phyloP scores from a whole-genome alignment of 257 asterid species.

The Capsicum rhomboideum region DNA sequence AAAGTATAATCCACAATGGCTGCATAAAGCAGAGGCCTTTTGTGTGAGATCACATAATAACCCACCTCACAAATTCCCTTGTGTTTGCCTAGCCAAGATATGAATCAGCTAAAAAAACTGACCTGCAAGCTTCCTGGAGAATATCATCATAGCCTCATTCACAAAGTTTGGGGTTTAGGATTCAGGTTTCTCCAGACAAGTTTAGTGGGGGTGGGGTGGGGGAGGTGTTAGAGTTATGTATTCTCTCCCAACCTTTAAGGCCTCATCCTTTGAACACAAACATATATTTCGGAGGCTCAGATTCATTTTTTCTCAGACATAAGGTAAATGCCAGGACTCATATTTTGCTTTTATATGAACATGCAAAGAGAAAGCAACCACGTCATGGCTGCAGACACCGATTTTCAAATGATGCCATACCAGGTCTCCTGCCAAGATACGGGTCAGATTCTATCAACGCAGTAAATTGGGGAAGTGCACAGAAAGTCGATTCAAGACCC shows the following conservation, averaged over 20 bases:
- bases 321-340: neutral
- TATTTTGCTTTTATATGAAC: neutral
- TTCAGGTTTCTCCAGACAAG: neutral
- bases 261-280: neutral
- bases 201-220: neutral
- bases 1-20: neutral
- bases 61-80: neutral
- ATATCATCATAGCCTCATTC: slow-evolving; percentile 17
- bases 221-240: neutral
- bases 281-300: neutral
- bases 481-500: too few relatives aligned
- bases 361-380: neutral
- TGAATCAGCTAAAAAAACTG: neutral
- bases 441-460: neutral
- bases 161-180: neutral
- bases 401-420: neutral
- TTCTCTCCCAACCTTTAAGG: neutral
- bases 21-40: neutral
- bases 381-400: neutral
- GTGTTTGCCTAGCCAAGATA: slow-evolving; percentile 19
- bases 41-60: neutral
- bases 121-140: neutral
- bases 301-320: too few relatives aligned
- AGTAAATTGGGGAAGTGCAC: neutral
- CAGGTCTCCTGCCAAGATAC: neutral